Evolutionary conservation across 1,284 basidiomycete genomes (phyloP).

Genomic region (Papiliotrema nemorosa): DNA sequence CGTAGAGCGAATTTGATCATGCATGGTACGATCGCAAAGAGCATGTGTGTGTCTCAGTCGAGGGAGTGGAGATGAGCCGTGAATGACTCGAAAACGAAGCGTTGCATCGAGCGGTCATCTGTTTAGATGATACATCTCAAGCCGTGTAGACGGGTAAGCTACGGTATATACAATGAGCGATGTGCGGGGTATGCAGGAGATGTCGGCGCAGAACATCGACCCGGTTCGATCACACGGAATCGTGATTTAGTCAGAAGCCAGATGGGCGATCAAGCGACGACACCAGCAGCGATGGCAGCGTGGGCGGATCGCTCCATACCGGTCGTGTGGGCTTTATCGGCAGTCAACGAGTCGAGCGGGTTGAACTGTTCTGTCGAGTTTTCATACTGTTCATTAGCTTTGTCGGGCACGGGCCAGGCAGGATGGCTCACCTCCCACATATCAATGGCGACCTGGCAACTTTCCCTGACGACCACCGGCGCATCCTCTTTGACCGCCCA

Average conservation of each 20-base stretch:
- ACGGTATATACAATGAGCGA: background rate
- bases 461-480: constrained; percentile 88
- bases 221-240: background rate
- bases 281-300: constrained; percentile 34
- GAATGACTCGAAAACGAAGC: too few species aligned
- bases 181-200: background rate
- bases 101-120: too few species aligned
- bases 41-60: too few species aligned
- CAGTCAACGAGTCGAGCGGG: constrained; percentile 61
- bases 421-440: constrained; percentile 73
- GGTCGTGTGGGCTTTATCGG: constrained; percentile 33
- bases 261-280: background rate
- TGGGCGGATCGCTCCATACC: constrained; percentile 48
- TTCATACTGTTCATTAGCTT: constrained; percentile 62
- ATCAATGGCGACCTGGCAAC: constrained; percentile 93
- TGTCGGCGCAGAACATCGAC: background rate
- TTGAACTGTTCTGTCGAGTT: constrained; percentile 81
- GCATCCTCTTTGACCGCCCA: constrained; percentile 76
- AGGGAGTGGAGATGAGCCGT: too few species aligned
- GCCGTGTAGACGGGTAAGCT: background rate
- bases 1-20: too few species aligned
- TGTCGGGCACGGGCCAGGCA: background rate
- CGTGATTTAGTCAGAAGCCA: background rate
- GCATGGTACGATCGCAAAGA: too few species aligned
- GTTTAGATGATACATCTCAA: background rate